These are phyloP conservation scores for Phytopythium aichiense DNA, from an alignment of 352 stramenopile species.

Conservation along the genomic window DNA sequence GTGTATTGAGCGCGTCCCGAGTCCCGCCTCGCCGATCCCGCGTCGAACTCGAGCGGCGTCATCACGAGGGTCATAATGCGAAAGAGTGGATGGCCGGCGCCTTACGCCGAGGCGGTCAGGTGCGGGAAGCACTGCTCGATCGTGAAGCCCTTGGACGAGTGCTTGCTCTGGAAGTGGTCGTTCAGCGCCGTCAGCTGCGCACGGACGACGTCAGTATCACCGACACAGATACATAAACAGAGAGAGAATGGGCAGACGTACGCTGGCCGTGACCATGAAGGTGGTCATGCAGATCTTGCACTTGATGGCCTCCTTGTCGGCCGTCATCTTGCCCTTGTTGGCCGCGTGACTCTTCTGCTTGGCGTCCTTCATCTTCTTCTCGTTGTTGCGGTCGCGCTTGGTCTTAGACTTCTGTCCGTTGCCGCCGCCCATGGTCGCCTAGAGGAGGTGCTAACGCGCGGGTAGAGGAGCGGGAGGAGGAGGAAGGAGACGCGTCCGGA, in stretches of 20 bases:
- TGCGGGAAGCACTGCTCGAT: conserved; percentile 75
- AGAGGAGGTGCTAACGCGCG: neutral
- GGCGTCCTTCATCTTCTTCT: conserved; percentile 82
- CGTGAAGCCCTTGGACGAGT: conserved; percentile 66
- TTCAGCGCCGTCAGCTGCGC: conserved; percentile 59
- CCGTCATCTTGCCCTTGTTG: conserved; percentile 80
- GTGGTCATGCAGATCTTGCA: conserved; percentile 89
- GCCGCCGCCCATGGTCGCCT: conserved; percentile 63
- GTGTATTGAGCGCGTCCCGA: conserved; percentile 2
- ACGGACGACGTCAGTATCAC: neutral
- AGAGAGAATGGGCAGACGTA: conserved; percentile 30
- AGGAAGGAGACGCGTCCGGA: neutral
- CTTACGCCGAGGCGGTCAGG: conserved; percentile 10
- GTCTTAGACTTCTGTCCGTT: conserved; percentile 81
- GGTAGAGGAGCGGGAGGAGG: neutral
- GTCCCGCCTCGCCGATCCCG: neutral
- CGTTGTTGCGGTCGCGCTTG: conserved; percentile 80
- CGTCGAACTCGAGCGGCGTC: neutral
- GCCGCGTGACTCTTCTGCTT: conserved; percentile 79
- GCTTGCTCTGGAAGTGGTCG: conserved; percentile 83
- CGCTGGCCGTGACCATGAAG: conserved; percentile 81
- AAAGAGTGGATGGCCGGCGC: neutral
- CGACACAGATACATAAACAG: conserved; percentile 1
- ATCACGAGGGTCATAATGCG: neutral
- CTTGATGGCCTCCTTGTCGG: conserved; percentile 74